These are phyloP conservation scores for Aristolochia californica DNA, from an alignment of 164 flowering plant genomes.

Conservation along the genomic window DNA sequence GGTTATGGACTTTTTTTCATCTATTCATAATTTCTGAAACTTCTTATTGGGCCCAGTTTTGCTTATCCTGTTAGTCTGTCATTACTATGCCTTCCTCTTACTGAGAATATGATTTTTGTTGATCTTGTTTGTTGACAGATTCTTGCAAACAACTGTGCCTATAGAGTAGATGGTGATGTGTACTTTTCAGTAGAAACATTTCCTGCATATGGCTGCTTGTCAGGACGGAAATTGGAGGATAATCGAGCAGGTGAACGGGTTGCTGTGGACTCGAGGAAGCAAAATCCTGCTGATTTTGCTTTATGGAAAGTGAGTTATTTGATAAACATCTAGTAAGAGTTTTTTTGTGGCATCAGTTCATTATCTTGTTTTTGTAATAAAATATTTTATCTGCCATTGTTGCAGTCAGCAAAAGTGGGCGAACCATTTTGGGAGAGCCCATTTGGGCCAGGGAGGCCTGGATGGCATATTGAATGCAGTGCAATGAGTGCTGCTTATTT, in stretches of 20 bases:
- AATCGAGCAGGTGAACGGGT: constrained; percentile 96
- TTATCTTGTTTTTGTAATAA: neutral
- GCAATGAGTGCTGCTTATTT: constrained; percentile 98
- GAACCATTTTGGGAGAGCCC: constrained; percentile 97
- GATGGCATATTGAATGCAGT: constrained; percentile 99
- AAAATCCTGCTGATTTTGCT: constrained; percentile 92
- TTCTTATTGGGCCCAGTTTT: no score
- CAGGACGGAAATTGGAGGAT: constrained; percentile 81
- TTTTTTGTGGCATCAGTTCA: neutral
- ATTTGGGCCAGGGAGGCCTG: constrained; percentile 98
- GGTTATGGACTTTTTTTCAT: no score
- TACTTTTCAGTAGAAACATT: constrained; percentile 80
- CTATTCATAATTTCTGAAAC: no score
- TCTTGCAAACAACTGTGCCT: constrained; percentile 78
- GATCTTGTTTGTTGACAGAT: constrained; percentile 41
- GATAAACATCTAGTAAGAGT: neutral
- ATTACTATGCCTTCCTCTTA: neutral
- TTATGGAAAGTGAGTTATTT: constrained; percentile 77
- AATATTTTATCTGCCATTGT: constrained; percentile 1
- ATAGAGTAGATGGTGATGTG: constrained; percentile 75
- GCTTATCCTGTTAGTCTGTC: no score
- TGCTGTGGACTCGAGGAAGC: constrained; percentile 77
- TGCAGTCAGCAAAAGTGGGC: constrained; percentile 86
- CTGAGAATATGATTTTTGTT: constrained; percentile 9
- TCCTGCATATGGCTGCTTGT: constrained; percentile 69